Percentiles rank a stretch among this genome's conserved stretches.
phyloP scores from a whole-genome alignment of 768 basidiomycete species.

The Suillus weaverae region DNA sequence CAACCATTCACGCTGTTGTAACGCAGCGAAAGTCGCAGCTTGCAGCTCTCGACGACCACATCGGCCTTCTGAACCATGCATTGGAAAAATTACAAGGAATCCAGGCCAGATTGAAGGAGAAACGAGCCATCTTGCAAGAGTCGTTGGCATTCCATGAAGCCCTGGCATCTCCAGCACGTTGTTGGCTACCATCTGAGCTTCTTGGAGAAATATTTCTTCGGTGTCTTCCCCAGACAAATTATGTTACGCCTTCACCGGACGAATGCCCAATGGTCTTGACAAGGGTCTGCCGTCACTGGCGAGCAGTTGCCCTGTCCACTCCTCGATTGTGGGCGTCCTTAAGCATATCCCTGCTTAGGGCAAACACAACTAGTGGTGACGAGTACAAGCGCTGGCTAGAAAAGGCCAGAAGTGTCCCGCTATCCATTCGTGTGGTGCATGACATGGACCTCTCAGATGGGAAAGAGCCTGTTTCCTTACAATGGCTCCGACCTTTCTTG shows the following conservation, averaged over 20 bases:
- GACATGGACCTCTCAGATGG: conserved; percentile 18
- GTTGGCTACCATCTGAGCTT: conserved; percentile 29
- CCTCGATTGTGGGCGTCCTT: conserved; percentile 34
- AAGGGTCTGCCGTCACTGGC: conserved; percentile 32
- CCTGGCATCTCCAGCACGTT: conserved; percentile 19
- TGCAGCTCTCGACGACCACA: conserved; percentile 19
- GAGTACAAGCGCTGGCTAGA: conserved; percentile 27
- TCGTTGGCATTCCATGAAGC: conserved; percentile 27
- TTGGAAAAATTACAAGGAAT: conserved; percentile 21
- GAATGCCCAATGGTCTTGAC: conserved; percentile 28
- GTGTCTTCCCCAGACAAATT: conserved; percentile 26
- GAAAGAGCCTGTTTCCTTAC: conserved; percentile 10
- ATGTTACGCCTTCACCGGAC: conserved; percentile 21
- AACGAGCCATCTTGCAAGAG: conserved; percentile 15
- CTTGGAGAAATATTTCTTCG: conserved; percentile 31
- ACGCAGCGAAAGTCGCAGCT: conserved; percentile 22
- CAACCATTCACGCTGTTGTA: conserved; percentile 20
- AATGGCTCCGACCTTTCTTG: conserved; percentile 27
- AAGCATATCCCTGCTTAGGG: conserved; percentile 20
- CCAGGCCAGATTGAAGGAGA: conserved; percentile 20
- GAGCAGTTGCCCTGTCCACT: conserved; percentile 29
- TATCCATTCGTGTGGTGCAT: conserved; percentile 27
- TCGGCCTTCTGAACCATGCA: conserved; percentile 17
- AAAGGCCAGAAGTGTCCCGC: conserved; percentile 29
- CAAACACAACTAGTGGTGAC: conserved; percentile 13